Base-by-base conservation (phyloP, 2,329 filamentous ascomycete species). In the Bipolaris victoriae region DNA sequence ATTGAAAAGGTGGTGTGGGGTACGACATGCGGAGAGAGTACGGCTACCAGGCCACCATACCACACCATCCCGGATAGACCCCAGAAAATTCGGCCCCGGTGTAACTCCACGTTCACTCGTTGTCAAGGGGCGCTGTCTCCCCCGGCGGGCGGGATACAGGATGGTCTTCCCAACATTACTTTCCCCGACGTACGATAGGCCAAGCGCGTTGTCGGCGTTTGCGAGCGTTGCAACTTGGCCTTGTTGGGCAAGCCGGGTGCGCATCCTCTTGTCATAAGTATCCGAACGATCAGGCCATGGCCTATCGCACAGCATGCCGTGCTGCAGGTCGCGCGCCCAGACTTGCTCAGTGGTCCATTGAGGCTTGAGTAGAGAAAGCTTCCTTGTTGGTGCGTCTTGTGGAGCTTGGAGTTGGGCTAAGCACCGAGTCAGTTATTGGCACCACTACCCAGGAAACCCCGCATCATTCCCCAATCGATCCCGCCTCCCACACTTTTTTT, bases 311-410 rank as follows among this genome's bases (percentile, higher is more conserved):
- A 31, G 22, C 33, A 24, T 11, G 16, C 31, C 13, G 26, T 44
- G 49, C 43, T 16, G 37, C 45, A 57, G 48, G 63, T 64, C 62
- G 51, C 63, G 62, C 60, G 57, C 63, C 58, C 51, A 65, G 59
- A 22, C 45, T 37, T 47, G 50, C 45, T 49, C 13, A 43, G 48
- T 50, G 57, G 57, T 57, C 62, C 40, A 50, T 50, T 13, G 10
- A 54, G 44, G 58, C 61, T 65, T 65, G 46, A 50, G 55, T 55
- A 58, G 58, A 52, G 57, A 64, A 63, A 65, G 61, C 61, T 60
- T 65, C 58, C 58, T 59, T 62, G 62, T 20, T 31, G 20, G 29
- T 56, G 49, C 46, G 29, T 45, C 45, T 49, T 47, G 52, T 54
- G 53, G 61, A 55, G 61, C 59, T 64, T 62, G 56, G 57, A 18